Evolutionary conservation across 2,329 filamentous ascomycete species (phyloP).

Genomic region (Trichophyton schoenleinii): DNA sequence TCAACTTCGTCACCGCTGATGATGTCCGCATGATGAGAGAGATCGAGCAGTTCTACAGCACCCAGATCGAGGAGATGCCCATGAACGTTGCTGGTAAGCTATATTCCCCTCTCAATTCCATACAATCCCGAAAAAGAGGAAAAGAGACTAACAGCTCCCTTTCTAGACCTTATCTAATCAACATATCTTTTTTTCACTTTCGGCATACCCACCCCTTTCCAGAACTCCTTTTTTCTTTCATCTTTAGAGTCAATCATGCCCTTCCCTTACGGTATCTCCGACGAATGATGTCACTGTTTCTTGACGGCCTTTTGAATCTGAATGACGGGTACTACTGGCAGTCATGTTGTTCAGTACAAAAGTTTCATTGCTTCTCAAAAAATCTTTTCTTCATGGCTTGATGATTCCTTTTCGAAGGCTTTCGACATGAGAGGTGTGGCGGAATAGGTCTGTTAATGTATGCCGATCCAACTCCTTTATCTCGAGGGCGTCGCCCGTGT

Average conservation of each 20-base stretch:
- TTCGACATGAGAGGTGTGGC: constrained; percentile 3
- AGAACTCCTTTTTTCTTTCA: constrained; percentile 4
- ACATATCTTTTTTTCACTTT: neutral
- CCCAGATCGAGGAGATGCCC: constrained; percentile 96
- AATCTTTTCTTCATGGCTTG: constrained; percentile 1
- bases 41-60: constrained; percentile 93
- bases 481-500: neutral
- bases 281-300: constrained; percentile 7
- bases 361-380: constrained; percentile 10
- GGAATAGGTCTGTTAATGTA: constrained; percentile 5
- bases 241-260: constrained; percentile 6
- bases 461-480: constrained; percentile 3
- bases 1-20: constrained; percentile 98
- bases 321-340: constrained; percentile 13
- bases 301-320: constrained; percentile 8
- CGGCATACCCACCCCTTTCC: neutral
- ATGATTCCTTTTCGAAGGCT: neutral
- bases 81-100: constrained; percentile 54
- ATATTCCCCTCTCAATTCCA: constrained; percentile 79
- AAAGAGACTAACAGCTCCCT: neutral
- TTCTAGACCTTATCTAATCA: constrained; percentile 33
- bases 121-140: constrained; percentile 75
- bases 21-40: constrained; percentile 95
- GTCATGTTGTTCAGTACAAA: constrained; percentile 8
- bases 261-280: neutral